A percentile compares a stretch with the other conserved stretches of the same genome.
Evolutionary conservation across 2,329 filamentous ascomycete species (phyloP).

Genomic region (Fusarium incarnatum): DNA sequence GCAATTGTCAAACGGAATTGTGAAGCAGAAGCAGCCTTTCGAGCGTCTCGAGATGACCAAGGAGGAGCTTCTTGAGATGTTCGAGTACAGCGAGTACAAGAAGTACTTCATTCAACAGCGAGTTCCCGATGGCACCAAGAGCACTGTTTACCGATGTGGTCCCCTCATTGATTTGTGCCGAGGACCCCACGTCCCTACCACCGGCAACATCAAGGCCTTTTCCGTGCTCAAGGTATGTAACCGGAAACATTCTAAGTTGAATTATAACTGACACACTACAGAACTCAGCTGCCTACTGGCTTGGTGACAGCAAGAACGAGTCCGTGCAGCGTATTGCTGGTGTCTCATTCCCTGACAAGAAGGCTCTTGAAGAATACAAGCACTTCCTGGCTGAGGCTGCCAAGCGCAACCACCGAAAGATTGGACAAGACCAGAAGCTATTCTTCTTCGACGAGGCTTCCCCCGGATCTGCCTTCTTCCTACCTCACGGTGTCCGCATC

Average conservation of each 20-base stretch:
- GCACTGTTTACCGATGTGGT: slow-evolving; percentile 94
- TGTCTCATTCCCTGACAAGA: slow-evolving; percentile 96
- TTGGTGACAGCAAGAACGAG: slow-evolving; percentile 93
- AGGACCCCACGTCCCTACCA: slow-evolving; percentile 92
- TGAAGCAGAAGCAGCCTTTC: slow-evolving; percentile 97
- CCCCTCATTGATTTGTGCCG: slow-evolving; percentile 95
- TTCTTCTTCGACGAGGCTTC: slow-evolving; percentile 97
- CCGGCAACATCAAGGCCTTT: slow-evolving; percentile 93
- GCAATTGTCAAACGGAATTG: slow-evolving; percentile 81
- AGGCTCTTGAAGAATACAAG: slow-evolving; percentile 90
- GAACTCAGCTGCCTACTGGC: slow-evolving; percentile 82
- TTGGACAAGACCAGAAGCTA: slow-evolving; percentile 94
- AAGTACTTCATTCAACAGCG: slow-evolving; percentile 85
- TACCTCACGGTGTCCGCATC: slow-evolving; percentile 92
- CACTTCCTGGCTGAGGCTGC: slow-evolving; percentile 98
- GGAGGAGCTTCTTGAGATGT: slow-evolving; percentile 92
- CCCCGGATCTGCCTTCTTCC: slow-evolving; percentile 92
- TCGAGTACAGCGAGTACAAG: slow-evolving; percentile 98
- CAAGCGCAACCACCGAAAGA: slow-evolving; percentile 93
- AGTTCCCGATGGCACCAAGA: slow-evolving; percentile 84
- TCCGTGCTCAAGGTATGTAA: slow-evolving; percentile 81
- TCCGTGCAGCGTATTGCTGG: slow-evolving; percentile 97
- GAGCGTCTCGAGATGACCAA: slow-evolving; percentile 90
- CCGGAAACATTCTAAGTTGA: background rate
- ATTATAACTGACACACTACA: slow-evolving; percentile 60